Evolutionary conservation across 1,284 basidiomycete species (phyloP), one percentile per base, ranked within the genome.

Genomic region (Marasmius oreades): DNA sequence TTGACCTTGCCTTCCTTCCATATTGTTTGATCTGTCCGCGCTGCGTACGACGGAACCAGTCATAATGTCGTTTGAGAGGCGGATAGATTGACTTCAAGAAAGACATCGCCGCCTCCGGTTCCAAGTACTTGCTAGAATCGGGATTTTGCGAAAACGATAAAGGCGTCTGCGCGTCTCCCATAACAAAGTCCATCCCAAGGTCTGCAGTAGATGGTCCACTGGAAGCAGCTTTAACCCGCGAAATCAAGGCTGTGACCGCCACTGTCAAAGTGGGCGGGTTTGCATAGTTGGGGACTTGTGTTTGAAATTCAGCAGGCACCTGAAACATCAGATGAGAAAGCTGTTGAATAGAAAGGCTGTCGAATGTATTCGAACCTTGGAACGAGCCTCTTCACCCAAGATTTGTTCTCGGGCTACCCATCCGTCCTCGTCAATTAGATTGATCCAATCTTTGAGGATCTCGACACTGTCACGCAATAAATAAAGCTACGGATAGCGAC

Each of bases 321-420:
- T 89, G 63, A 6, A 18, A 31, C n/a, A 61, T 31, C n/a, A 43
- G 42, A 36, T 55, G 12, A 51, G 58, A 44, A 57, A 51, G 46
- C 53, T 53, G 58, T 39, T 42, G 18, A 42, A 12, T 52, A 37
- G 43, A 28, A 43, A 47, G 18, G 7, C 33, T 24, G 42, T 53
- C 59, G n/a, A 12, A 37, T 14, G 20, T 31, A 28, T 28, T 62
- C 67, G 39, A 57, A 88, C 90, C 71, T 89, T 92, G 77, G 92
- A 95, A 43, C 95, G 83, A 3, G 95, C 94, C 74, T 98, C 95
- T 62, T 95, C 94, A 7, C 95, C 95, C 0, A 98, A 80, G 58
- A 97, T 97, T 69, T 98, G 95, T 72, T 98, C 95, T 18, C 95
- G 81, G 2, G 87, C 95, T 52, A 98, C 90, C 95, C 95, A 98